Evolutionary conservation across 495 filamentous ascomycete genomes (phyloP).

Genomic region (Polyplosphaeria fusca): DNA sequence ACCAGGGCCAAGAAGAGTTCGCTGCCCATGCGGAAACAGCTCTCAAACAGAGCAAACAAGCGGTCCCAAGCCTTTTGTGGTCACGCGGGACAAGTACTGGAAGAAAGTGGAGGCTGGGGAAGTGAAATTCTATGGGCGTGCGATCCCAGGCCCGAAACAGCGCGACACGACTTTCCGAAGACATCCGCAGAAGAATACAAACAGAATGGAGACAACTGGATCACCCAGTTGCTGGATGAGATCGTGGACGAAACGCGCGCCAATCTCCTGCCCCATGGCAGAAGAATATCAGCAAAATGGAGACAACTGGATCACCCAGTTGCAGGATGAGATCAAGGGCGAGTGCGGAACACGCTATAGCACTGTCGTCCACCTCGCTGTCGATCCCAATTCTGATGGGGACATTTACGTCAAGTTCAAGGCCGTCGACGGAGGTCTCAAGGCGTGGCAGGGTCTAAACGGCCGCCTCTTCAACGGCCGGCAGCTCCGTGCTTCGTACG

Average conservation of each 20-base stretch:
- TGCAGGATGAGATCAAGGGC: conserved; percentile 88
- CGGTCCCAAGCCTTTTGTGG: conserved; percentile 87
- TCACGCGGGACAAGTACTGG: conserved; percentile 97
- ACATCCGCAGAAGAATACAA: conserved; percentile 92
- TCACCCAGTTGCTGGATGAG: too few relatives aligned
- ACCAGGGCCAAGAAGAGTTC: conserved; percentile 96
- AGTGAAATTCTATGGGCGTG: too few relatives aligned
- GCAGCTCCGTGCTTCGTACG: conserved; percentile 87
- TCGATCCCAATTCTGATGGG: conserved; percentile 87
- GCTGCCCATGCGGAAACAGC: too few relatives aligned
- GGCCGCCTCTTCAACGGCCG: conserved; percentile 90
- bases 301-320: conserved; percentile 83
- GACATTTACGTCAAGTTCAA: conserved; percentile 99
- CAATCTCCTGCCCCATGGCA: not conserved
- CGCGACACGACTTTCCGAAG: conserved; percentile 96
- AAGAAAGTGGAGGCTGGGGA: conserved; percentile 99
- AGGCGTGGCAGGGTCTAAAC: conserved; percentile 95
- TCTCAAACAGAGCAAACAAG: too few relatives aligned
- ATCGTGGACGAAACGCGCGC: conserved; percentile 82
- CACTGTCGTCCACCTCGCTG: conserved; percentile 92
- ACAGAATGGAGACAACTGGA: conserved; percentile 84
- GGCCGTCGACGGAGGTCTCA: conserved; percentile 88
- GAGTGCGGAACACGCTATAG: conserved; percentile 97
- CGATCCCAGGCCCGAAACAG: too few relatives aligned
- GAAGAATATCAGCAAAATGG: conserved; percentile 41